Base-by-base conservation (phyloP, 2,329 filamentous ascomycete species). In the Cryphonectria nitschkei region DNA sequence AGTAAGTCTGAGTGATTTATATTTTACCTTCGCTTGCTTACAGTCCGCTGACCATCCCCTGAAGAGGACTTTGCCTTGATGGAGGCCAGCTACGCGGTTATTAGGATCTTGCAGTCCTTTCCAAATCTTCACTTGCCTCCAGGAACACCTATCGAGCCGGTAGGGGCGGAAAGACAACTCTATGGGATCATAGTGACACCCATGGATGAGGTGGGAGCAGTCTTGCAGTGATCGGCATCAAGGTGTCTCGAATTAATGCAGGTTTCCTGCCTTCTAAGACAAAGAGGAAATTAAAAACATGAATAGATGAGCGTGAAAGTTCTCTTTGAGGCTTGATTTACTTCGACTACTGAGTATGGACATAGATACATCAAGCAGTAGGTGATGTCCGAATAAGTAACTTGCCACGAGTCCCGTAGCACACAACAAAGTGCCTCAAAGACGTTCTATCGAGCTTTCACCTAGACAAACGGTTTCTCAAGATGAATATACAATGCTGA, bases 21-120 rank as follows among this genome's bases (percentile, higher is more conserved):
- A 7, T 43, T 7, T 19, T 41, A 13, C 22, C n/a, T 50, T 11
- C 26, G 11, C 26, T 46, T 68, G 19, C 46, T n/a, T 50, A 11
- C 46, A n/a, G 9, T 4, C 5, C 29, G 14, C 65, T 58, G 50
- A 65, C 34, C 5, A 58, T 8, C 22, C 46, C 8, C 11, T 19
- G 26, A 46, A 76, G 75, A 75, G 70, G 75, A 77, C 43, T 77
- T 74, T 39, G 75, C 76, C 1, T 61, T 76, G 9, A 73, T 74
- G 72, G 76, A 77, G 62, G 74, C 74, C 1, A 75, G 73, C 60
- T 74, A 75, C 43, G 73, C 74, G 2, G 65, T 76, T 16, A 65
- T 76, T 11, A 65, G 72, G 9, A 54, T 77, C 3, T 46, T 78
- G 22, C 74, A 77, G 61, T 65, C 65, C 14, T 77, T 72, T 60